These are phyloP conservation scores for Artemisia annua DNA, from an alignment of 129 eudicot species.

Conservation along the genomic window DNA sequence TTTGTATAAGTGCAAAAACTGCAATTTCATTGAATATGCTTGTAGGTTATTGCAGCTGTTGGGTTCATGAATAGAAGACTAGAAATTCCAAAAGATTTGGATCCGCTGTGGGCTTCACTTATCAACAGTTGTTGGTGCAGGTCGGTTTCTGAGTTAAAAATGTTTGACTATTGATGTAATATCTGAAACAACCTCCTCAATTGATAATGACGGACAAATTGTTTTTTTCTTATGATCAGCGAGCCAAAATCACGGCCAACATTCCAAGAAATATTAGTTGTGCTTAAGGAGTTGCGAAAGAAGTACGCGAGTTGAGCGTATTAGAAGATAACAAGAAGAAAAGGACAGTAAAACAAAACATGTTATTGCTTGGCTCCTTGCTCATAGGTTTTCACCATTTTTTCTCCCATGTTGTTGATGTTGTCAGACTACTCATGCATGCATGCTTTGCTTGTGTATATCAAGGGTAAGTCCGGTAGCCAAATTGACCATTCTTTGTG, in stretches of 20 bases:
- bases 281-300: slow-evolving; percentile 61
- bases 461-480: too few species aligned
- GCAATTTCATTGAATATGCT: too few species aligned
- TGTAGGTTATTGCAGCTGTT: slow-evolving; percentile 68
- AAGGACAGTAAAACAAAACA: not conserved
- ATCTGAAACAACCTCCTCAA: too few species aligned
- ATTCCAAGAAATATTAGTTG: slow-evolving; percentile 64
- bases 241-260: slow-evolving; percentile 72
- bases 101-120: slow-evolving; percentile 60
- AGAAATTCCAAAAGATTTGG: slow-evolving; percentile 66
- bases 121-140: slow-evolving; percentile 72
- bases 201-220: too few species aligned
- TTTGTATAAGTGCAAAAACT: too few species aligned
- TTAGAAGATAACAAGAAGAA: not conserved
- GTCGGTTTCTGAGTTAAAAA: slow-evolving; percentile 27
- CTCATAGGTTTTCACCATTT: too few species aligned
- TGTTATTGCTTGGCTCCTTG: too few species aligned
- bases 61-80: slow-evolving; percentile 74
- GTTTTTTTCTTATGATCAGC: slow-evolving; percentile 31
- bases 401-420: too few species aligned
- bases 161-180: too few species aligned
- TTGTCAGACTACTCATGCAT: too few species aligned
- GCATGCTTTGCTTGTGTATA: too few species aligned
- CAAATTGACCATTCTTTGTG: too few species aligned
- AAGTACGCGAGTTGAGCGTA: slow-evolving; percentile 18